Base-by-base conservation (phyloP, 1,139 yeast species). In the Magnusiomyces paraingens region DNA sequence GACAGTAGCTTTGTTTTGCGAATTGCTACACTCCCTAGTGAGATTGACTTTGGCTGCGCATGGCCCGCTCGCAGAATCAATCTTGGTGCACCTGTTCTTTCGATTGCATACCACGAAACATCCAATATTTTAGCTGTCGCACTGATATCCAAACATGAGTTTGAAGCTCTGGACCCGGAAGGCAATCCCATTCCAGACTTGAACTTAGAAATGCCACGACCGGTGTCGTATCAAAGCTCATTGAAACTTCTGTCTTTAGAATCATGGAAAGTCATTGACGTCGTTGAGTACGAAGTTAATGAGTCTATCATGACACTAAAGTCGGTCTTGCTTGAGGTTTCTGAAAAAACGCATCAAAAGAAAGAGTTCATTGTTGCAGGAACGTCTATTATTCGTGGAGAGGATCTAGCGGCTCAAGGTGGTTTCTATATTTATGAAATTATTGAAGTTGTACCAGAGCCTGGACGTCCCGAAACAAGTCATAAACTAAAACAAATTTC, bases 391-490 rank as follows among this genome's bases (percentile, higher is more conserved):
- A 80, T 83, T 56, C 77, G 95, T 55, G 83, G 86, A 60, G 99
- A 93, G 66, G 97, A 90, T 71, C 73, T 86, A 55, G 80, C 90
- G 3, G 81, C 95, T 1, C 81, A 83, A 63, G 99, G 99, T 0
- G 75, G 85, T 1, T 86, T 89, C 68, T 81, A 83, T 59, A 73
- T 91, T 1, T 83, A 73, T 61, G 96, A 90, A 60, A 76, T 88
- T 44, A 84, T 86, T 52, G 91, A 84, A 58, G 86, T 90, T 66
- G 89, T 89, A 57, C 96, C 97, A 0, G 96, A 90, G 64, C 94
- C 94, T 0, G 93, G 86, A 0, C 80, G 77, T 57, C 96, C 97
- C 0, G 95, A 89, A 62, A 84, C 91, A 1, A 84, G 83, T 61
- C 87, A 80, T 66, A 86, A 85, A 67, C 76, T 93, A 61, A 88